Evolutionary conservation across 441 rosid genomes (phyloP), one percentile per base, ranked within the genome.

Genomic region (Dalechampia spathulata): DNA sequence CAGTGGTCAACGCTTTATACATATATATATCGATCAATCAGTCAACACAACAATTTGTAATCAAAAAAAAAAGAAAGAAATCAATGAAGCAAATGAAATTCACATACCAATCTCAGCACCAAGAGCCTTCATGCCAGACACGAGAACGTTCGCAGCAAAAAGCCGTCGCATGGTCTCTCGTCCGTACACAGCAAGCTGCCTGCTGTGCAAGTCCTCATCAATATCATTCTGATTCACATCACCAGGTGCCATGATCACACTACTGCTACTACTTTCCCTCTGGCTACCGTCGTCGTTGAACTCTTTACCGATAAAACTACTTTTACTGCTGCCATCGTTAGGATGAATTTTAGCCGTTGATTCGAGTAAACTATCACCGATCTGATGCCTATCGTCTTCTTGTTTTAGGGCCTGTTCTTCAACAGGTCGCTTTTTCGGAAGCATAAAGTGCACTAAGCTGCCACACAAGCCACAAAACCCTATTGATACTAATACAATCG

Each of bases 141-240:
- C 71, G 15, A 90, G 93, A 32, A 90, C 75, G 49, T 77, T 79
- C 0, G 97, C 86, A 9, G 87, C 95, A 60, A 90, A 90, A 59
- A 90, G 93, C 55, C 90, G 76, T 25, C 86, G 75, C 95, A 90
- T 86, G 4, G 97, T 86, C 72, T 90, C 97, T 2, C 97, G 93
- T 22, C 97, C 95, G 21, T 90, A 90, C 30, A 90, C 93, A 0
- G 97, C 97, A 28, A 90, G 97, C 81, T 90, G 97, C 45, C 93
- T 64, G 72, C 97, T 90, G 69, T 86, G 95, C 41, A 84, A 83
- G 79, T 86, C 97, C 73, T 86, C 97, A 64, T 90, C 97, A 39
- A 90, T 90, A 58, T 82, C 90, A 21, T 68, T 65, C 50, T 70
- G 82, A 44, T 77, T 80, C 27, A 70, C 69, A 37, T 82, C 76